phyloP scores from a whole-genome alignment of 306 rosid genomes.

The Rosa persica region DNA sequence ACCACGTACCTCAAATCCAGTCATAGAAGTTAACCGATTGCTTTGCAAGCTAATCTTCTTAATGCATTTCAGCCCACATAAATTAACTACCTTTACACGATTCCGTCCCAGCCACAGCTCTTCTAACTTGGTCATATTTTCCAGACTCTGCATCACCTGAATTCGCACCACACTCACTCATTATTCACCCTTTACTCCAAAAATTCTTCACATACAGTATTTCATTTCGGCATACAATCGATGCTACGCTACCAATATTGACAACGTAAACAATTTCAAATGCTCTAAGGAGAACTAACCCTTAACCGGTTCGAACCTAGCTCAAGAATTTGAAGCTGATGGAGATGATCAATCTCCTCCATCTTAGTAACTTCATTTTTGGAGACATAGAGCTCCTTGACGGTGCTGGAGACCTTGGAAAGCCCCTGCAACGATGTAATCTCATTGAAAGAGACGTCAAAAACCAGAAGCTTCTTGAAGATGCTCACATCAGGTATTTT shows the following conservation, averaged over 20 bases:
- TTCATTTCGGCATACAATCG: no score
- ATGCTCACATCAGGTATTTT: slow-evolving; percentile 72
- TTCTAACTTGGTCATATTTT: slow-evolving; percentile 55
- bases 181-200: background rate
- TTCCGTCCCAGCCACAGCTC: slow-evolving; percentile 97
- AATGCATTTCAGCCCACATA: slow-evolving; percentile 76
- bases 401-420: slow-evolving; percentile 47
- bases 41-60: slow-evolving; percentile 95
- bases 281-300: slow-evolving; percentile 44
- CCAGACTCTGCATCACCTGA: slow-evolving; percentile 87
- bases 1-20: slow-evolving; percentile 68
- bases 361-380: slow-evolving; percentile 77
- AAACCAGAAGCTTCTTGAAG: slow-evolving; percentile 66
- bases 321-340: slow-evolving; percentile 71
- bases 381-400: slow-evolving; percentile 89
- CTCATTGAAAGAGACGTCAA: slow-evolving; percentile 83
- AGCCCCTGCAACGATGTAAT: slow-evolving; percentile 67
- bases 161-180: slow-evolving; percentile 12
- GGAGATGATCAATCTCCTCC: slow-evolving; percentile 83
- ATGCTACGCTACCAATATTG: background rate
- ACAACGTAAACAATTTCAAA: background rate
- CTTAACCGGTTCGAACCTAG: slow-evolving; percentile 86
- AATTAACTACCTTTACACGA: slow-evolving; percentile 71
- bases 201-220: background rate
- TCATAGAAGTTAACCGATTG: slow-evolving; percentile 83